These are phyloP conservation scores for Rhodomyrtus tomentosa DNA, from an alignment of 345 rosid genomes.

Conservation along the genomic window DNA sequence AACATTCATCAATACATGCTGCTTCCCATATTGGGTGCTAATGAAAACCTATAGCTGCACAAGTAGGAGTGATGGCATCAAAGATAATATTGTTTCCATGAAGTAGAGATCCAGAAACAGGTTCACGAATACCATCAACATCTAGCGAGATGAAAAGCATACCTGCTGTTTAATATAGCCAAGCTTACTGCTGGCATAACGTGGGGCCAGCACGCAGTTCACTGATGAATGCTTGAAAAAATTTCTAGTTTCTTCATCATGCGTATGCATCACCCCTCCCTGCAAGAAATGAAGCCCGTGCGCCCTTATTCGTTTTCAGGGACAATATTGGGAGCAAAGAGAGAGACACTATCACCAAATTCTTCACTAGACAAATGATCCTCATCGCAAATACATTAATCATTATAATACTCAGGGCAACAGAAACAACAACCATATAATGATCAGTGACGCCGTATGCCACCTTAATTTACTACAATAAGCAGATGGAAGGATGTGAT, in stretches of 20 bases:
- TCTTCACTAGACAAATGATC: background rate
- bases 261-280: conserved; percentile 85
- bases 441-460: background rate
- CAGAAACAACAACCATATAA: background rate
- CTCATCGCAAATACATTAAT: background rate
- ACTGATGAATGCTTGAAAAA: conserved; percentile 97
- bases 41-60: too few species aligned
- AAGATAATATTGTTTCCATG: too few species aligned
- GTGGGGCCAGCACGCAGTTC: conserved; percentile 79
- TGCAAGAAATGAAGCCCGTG: conserved; percentile 10
- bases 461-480: background rate
- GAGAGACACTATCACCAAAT: background rate
- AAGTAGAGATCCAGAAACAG: too few species aligned
- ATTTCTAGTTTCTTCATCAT: conserved; percentile 83
- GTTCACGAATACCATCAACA: too few species aligned
- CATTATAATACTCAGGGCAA: background rate
- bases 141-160: conserved; percentile 3
- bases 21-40: too few species aligned
- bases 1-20: too few species aligned
- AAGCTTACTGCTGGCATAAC: conserved; percentile 82
- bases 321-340: background rate
- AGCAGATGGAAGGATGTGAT: background rate
- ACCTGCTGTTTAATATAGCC: conserved; percentile 75
- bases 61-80: too few species aligned
- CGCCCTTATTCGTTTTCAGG: background rate